Percentiles rank a stretch among this genome's conserved stretches.
These are phyloP conservation scores for Penicillium sp. DNA, from an alignment of 2,329 filamentous ascomycete genomes.

Conservation along the genomic window DNA sequence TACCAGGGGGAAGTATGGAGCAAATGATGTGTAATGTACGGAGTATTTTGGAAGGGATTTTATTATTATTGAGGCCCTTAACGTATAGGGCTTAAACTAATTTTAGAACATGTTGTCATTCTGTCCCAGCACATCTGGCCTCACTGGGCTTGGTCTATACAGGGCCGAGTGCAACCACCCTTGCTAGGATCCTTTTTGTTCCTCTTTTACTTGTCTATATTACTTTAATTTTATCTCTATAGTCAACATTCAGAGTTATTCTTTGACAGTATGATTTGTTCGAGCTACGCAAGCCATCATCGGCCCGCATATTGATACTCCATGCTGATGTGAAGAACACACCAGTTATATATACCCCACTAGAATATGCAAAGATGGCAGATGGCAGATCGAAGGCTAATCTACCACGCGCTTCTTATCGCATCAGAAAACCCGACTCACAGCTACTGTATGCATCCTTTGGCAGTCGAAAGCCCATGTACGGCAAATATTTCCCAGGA, in stretches of 20 bases:
- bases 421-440: background rate
- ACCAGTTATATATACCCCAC: background rate
- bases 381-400: background rate
- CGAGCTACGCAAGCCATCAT: background rate
- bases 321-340: background rate
- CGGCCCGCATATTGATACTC: background rate
- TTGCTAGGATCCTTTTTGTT: background rate
- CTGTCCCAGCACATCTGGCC: background rate
- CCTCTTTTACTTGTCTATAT: background rate
- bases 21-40: background rate
- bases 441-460: slow-evolving; percentile 19
- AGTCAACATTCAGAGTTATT: background rate
- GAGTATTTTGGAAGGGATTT: background rate
- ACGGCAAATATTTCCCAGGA: slow-evolving; percentile 34
- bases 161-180: background rate
- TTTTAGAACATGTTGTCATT: background rate
- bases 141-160: background rate
- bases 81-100: background rate
- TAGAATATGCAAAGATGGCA: background rate
- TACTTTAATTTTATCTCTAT: background rate
- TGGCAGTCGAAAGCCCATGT: slow-evolving; percentile 34
- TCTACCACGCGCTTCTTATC: background rate
- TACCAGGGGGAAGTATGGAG: slow-evolving; percentile 5
- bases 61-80: background rate
- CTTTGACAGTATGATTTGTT: background rate